Base-by-base conservation (phyloP, 2,329 filamentous ascomycete species). In the Colletotrichum lindemuthianum region DNA sequence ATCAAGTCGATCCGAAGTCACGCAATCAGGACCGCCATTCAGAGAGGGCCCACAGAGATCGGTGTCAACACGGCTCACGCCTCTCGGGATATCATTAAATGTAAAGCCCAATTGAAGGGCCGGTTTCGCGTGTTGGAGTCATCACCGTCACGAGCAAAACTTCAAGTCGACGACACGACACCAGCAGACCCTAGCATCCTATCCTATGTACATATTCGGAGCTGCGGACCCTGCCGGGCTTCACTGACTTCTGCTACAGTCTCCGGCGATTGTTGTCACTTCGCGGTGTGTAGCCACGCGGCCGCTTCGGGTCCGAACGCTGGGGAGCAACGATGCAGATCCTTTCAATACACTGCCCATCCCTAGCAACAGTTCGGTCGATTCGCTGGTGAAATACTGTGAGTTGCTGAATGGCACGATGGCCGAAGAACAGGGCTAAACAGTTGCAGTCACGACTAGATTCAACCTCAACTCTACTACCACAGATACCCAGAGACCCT, bases 311-410 rank as follows among this genome's bases (percentile, higher is more conserved):
- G 33, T 64, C 4, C 60, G 59, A 39, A 48, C 61, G 8, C 33
- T 66, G 36, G 50, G 59, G 4, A 53, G 63, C 10, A 54, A 63
- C 34, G 34, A 41, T 9, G 53, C 63, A 7, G 67, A 68, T n/a
- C 67, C 67, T 33, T 68, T 68, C 58, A 59, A 68, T 39, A 59
- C 57, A 34, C 55, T 67, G 36, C 65, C 67, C 8, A 61, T 68
- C 10, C 65, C 65, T 4, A 63, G 41, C 16, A 67, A 43, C 15
- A 51, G 58, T 4, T 44, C 50, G 2, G 55, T 66, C 1, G 67
- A 68, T 32, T 51, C 56, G n/a, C 58, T 68, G 7, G 55, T 67
- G 8, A 59, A 48, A 52, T 68, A 66, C 55, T 68, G 67, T 68
- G 33, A 57, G 67, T 24, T 24, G 24, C 43, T 15, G 10, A 10